Base-by-base conservation (phyloP, 1,284 basidiomycete species). In the Naganishia albida region DNA sequence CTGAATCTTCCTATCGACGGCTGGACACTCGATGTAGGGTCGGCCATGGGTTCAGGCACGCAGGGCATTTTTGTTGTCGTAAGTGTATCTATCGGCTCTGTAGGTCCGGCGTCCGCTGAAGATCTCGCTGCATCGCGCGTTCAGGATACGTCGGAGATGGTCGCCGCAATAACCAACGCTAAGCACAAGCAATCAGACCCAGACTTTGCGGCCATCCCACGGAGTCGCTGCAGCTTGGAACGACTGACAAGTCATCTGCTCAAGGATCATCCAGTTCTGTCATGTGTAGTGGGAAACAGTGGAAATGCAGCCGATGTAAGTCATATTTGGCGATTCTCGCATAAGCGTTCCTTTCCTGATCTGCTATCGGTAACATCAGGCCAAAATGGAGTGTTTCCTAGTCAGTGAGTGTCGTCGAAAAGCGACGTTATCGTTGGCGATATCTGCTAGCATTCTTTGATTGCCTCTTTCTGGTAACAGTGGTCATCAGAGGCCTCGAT, bases 361-460 rank as follows among this genome's bases (percentile, higher is more conserved):
- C 16, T 43, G n/a, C 6, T 7, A 7, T 43, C 42, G 13, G 16
- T 43, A 20, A n/a, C 26, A 12, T 28, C 26, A 60, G 57, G 46
- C 48, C 57, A 50, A 39, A 20, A 16, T 60, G 23, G 46, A 60
- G 38, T 60, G 57, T 26, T 60, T 60, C 20, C 13, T 49, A n/a
- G 44, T 49, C 39, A 60, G 57, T 60, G 49, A 48, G 57, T 60
- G n/a, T 3, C 30, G 12, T 20, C 4, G n/a, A 48, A 23, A 12
- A n/a, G 10, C n/a, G 6, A 48, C n/a, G n/a, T n/a, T n/a, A n/a
- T n/a, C n/a, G n/a, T n/a, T n/a, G n/a, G n/a, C 20, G 46, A 18
- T 23, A 20, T 48, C 20, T 18, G 46, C 3, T 23, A 20, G 23
- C 23, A 23, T 48, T 25, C 20, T 6, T 20, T 18, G 15, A 3